Base-by-base conservation (phyloP, 345 rosid genomes). In the Citrus reticulata region DNA sequence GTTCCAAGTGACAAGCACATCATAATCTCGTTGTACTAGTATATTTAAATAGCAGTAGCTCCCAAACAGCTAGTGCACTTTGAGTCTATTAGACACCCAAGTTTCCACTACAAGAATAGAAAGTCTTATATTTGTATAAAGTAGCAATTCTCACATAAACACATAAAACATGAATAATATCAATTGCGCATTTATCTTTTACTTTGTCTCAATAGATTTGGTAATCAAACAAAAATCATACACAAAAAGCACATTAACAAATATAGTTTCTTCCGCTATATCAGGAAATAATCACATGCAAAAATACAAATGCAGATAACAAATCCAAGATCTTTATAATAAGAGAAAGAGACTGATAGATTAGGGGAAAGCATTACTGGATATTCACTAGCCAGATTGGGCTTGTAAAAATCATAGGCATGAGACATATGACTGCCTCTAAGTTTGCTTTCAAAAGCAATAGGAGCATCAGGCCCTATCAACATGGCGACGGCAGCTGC, bases 351-450 rank as follows among this genome's bases (percentile, higher is more conserved):
- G 40, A 70, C 14, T 3, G 8, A 39, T 4, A 74, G 34, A 74
- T 74, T 16, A 20, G 13, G 49, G 4, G 9, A 20, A 81, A 66
- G 22, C 42, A 68, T 75, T 93, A 96, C 99, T 72, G 99, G 99
- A 85, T 96, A 94, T 91, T 96, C 98, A 85, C 99, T 96, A 66
- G 98, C 95, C 75, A 96, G 93, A 83, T 96, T 82, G 54, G 99
- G 99, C 89, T 96, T 96, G 90, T 94, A 96, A 89, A 96, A 96
- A 90, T 96, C 99, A 80, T 96, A 94, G 73, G 71, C 98, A 85
- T 96, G 98, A 78, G 95, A 84, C 98, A 96, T 96, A 70, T 96
- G 93, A 77, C 98, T 96, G 72, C 93, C 99, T 82, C 97, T 89
- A 64, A 86, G 73, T 82, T 96, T 94, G 88, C 97, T 91, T 90